phyloP scores from a whole-genome alignment of 2,329 filamentous ascomycete species.

The Exserohilum rostratum region DNA sequence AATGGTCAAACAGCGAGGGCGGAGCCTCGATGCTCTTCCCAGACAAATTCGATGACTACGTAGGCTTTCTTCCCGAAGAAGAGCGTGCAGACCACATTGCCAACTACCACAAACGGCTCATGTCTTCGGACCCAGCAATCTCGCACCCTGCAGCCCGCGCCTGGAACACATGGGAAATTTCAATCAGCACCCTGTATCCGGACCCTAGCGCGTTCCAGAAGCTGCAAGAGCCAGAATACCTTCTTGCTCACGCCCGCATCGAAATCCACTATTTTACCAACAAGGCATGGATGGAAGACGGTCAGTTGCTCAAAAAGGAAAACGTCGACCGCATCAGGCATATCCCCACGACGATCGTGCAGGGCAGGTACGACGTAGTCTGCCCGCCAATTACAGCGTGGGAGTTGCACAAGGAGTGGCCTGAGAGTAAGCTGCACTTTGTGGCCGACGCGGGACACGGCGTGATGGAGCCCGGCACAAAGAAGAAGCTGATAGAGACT shows the following conservation, averaged over 20 bases:
- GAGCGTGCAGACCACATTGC: conserved; percentile 47
- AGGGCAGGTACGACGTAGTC: conserved; percentile 56
- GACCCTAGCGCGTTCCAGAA: conserved; percentile 7
- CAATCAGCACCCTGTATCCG: conserved; percentile 42
- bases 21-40: conserved; percentile 47
- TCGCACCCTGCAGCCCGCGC: conserved; percentile 41
- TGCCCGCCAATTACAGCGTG: conserved; percentile 53
- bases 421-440: conserved; percentile 42
- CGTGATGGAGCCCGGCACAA: conserved; percentile 36
- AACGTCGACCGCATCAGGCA: conserved; percentile 46
- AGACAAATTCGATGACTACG: conserved; percentile 48
- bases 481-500: conserved; percentile 30
- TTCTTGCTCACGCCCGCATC: conserved; percentile 49
- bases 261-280: conserved; percentile 55
- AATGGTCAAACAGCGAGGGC: conserved; percentile 41
- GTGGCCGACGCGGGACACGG: conserved; percentile 45
- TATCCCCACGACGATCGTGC: conserved; percentile 51
- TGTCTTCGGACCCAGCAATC: conserved; percentile 37
- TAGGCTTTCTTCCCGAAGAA: conserved; percentile 45
- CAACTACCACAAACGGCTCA: conserved; percentile 52
- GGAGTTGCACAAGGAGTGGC: conserved; percentile 51
- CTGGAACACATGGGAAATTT: conserved; percentile 48
- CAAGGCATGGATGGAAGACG: conserved; percentile 51
- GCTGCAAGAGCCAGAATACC: conserved; percentile 40
- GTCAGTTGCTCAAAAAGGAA: conserved; percentile 46